Percentiles rank a stretch among this genome's conserved stretches.
Conservation (phyloP, 306 rosid species). For the Begonia fuchsioides region DNA sequence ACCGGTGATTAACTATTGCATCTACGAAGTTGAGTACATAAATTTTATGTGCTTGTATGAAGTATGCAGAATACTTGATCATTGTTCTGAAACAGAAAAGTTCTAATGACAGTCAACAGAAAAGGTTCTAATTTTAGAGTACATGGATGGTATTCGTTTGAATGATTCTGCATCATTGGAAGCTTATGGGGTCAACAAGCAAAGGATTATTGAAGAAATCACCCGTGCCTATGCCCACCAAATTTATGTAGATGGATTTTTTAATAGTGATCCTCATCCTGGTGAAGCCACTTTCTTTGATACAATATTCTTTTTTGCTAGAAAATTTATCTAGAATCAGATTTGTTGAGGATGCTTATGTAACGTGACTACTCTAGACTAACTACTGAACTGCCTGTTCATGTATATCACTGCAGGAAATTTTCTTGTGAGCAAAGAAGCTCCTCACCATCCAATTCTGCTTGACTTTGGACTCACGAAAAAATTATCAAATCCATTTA, state of each 20-base stretch:
- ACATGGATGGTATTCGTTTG: conserved; percentile 95
- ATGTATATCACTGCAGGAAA: conserved; percentile 41
- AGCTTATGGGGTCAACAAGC: conserved; percentile 72
- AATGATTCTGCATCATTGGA: conserved; percentile 65
- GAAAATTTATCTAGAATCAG: neutral
- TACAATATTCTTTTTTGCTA: neutral
- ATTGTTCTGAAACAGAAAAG: conserved; percentile 16
- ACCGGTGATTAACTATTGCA: neutral
- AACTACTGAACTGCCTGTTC: conserved; percentile 8
- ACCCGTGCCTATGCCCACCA: conserved; percentile 99
- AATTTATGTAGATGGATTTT: conserved; percentile 92
- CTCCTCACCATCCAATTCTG: conserved; percentile 79
- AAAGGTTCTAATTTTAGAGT: conserved; percentile 74
- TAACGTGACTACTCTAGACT: neutral
- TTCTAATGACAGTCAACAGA: conserved; percentile 66
- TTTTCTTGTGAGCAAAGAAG: conserved; percentile 96
- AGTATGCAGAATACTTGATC: conserved; percentile 6
- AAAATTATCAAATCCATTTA: conserved; percentile 49
- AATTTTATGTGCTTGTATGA: neutral
- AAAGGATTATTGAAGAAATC: conserved; percentile 79
- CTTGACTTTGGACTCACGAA: conserved; percentile 98
- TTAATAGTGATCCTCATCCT: conserved; percentile 98
- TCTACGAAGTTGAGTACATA: neutral
- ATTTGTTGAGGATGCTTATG: neutral
- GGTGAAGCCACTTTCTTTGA: conserved; percentile 25